phyloP scores from a whole-genome alignment of 2,329 filamentous ascomycete genomes.

The Cercospora nicotianae region DNA sequence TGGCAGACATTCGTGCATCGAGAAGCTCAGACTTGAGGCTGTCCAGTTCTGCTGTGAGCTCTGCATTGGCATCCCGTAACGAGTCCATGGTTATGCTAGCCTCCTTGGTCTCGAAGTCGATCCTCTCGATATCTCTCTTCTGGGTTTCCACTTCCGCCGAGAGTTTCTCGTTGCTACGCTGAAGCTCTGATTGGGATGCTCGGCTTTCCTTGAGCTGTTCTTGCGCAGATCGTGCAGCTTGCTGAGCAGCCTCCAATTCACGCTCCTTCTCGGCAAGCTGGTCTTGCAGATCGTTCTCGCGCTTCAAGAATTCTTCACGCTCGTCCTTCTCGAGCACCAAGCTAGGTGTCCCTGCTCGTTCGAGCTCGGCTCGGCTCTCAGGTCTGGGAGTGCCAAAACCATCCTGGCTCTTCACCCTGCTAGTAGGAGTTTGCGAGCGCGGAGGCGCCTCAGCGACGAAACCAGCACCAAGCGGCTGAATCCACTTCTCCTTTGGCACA shows the following conservation, averaged over 20 bases:
- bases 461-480: conserved; percentile 59
- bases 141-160: conserved; percentile 85
- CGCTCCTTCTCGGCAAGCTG: conserved; percentile 92
- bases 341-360: conserved; percentile 83
- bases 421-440: conserved; percentile 62
- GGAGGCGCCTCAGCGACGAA: conserved; percentile 48
- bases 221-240: conserved; percentile 75
- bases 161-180: conserved; percentile 87
- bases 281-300: conserved; percentile 96
- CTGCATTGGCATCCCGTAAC: conserved; percentile 90
- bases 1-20: conserved; percentile 93
- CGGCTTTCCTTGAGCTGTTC: conserved; percentile 84
- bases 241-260: conserved; percentile 74
- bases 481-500: conserved; percentile 89
- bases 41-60: conserved; percentile 87
- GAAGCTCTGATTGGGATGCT: conserved; percentile 77
- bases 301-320: conserved; percentile 88
- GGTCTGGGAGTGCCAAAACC: conserved; percentile 55
- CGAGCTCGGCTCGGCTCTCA: conserved; percentile 66
- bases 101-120: conserved; percentile 95
- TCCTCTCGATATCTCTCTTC: conserved; percentile 94
- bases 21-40: conserved; percentile 95
- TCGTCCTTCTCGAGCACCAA: conserved; percentile 92
- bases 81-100: conserved; percentile 97
- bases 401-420: conserved; percentile 50